phyloP scores from a whole-genome alignment of 2,329 filamentous ascomycete genomes.

The Trichoderma polysporum region DNA sequence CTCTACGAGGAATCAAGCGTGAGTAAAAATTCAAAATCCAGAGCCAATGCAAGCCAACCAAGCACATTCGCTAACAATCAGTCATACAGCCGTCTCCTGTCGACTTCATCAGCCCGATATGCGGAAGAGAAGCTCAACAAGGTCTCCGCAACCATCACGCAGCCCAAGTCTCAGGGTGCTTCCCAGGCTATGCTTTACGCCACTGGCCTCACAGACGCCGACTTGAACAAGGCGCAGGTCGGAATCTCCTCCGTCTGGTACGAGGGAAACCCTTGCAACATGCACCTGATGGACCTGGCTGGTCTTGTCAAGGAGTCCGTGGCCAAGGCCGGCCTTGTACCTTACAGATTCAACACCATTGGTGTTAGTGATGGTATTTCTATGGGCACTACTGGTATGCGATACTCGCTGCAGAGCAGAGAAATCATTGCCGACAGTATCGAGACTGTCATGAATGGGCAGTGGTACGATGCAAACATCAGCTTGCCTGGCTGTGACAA shows the following conservation, averaged over 20 bases:
- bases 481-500: constrained; percentile 98
- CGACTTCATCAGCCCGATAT: constrained; percentile 48
- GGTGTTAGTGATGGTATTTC: constrained; percentile 97
- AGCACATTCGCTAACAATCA: background rate
- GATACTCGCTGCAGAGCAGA: constrained; percentile 88
- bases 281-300: constrained; percentile 93
- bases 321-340: constrained; percentile 72
- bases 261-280: constrained; percentile 97
- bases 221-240: constrained; percentile 95
- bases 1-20: constrained; percentile 23
- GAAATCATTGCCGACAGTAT: constrained; percentile 98
- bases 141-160: constrained; percentile 81
- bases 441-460: constrained; percentile 97
- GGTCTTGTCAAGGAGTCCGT: constrained; percentile 66
- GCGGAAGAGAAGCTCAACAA: constrained; percentile 70
- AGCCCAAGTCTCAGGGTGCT: constrained; percentile 96
- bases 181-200: constrained; percentile 99
- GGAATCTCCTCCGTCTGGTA: constrained; percentile 99
- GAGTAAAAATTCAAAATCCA: background rate
- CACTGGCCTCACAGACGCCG: constrained; percentile 79
- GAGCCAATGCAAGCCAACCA: background rate
- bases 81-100: constrained; percentile 49
- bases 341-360: constrained; percentile 98
- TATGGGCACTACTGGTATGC: constrained; percentile 98
- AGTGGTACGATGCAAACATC: constrained; percentile 98